phyloP scores from a whole-genome alignment of 192 early-diverging fungal species.

The Borealophlyctis nickersoniae region DNA sequence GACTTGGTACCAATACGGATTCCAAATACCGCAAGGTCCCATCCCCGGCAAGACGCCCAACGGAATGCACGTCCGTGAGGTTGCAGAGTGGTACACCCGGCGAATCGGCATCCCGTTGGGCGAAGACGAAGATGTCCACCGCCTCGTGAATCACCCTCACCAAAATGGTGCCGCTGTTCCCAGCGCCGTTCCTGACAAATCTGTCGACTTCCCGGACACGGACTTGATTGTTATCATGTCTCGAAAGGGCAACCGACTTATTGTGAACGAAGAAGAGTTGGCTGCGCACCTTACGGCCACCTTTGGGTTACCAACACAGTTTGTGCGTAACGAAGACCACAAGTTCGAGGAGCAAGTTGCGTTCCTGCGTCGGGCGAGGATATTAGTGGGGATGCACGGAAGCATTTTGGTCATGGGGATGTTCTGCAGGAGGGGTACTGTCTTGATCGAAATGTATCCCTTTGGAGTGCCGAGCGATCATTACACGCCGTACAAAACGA shows the following conservation, averaged over 20 bases:
- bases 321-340: conserved; percentile 48
- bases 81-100: conserved; percentile 38
- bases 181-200: neutral
- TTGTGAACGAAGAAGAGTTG: conserved; percentile 42
- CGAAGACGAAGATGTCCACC: conserved; percentile 31
- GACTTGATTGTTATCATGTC: conserved; percentile 48
- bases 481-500: conserved; percentile 50
- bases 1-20: conserved; percentile 57
- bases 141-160: neutral
- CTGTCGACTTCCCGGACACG: conserved; percentile 19
- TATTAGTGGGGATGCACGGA: conserved; percentile 54
- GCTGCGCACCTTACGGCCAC: conserved; percentile 20
- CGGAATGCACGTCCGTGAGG: conserved; percentile 46
- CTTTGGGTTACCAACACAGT: conserved; percentile 31
- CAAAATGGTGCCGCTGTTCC: conserved; percentile 6
- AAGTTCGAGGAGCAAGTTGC: conserved; percentile 46
- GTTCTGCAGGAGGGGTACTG: conserved; percentile 50
- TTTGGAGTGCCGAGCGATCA: conserved; percentile 45
- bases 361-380: conserved; percentile 42
- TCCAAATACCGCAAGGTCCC: conserved; percentile 44
- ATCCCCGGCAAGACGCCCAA: conserved; percentile 39
- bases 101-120: conserved; percentile 35
- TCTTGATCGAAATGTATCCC: conserved; percentile 48
- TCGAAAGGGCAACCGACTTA: conserved; percentile 41
- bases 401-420: conserved; percentile 49